Evolutionary conservation across 768 basidiomycete genomes (phyloP).

Genomic region (Phaeolepiota aurea): DNA sequence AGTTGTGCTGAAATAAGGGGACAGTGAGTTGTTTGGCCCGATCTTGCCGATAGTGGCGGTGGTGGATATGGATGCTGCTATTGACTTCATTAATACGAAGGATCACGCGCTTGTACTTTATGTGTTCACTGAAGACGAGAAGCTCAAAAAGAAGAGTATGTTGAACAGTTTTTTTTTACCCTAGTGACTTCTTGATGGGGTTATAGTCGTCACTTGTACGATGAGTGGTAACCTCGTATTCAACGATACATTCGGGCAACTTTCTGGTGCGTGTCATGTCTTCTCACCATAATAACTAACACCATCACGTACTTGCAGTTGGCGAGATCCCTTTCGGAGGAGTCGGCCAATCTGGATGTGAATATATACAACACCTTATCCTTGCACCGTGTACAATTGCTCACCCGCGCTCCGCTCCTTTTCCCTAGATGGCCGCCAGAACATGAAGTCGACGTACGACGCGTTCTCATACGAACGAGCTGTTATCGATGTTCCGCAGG

Average conservation of each 20-base stretch:
- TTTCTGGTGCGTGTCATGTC: slow-evolving; percentile 28
- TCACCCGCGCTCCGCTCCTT: too few relatives aligned
- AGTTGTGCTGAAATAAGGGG: too few relatives aligned
- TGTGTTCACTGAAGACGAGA: slow-evolving; percentile 45
- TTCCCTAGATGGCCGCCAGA: slow-evolving; percentile 43
- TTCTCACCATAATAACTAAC: not conserved
- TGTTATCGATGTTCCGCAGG: slow-evolving; percentile 41
- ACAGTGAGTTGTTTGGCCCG: slow-evolving; percentile 75
- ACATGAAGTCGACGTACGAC: slow-evolving; percentile 45
- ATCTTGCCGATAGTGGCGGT: slow-evolving; percentile 57
- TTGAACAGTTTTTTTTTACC: not conserved
- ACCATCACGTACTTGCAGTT: slow-evolving; percentile 10
- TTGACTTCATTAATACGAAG: slow-evolving; percentile 47
- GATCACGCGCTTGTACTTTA: slow-evolving; percentile 58
- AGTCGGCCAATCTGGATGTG: slow-evolving; percentile 62
- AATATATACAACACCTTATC: slow-evolving; percentile 20
- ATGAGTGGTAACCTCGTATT: slow-evolving; percentile 47
- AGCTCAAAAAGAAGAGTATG: slow-evolving; percentile 29
- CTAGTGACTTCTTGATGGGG: not conserved
- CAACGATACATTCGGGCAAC: slow-evolving; percentile 54
- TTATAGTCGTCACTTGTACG: slow-evolving; percentile 44
- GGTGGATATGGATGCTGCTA: slow-evolving; percentile 43
- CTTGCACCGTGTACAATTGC: not conserved
- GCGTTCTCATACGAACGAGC: slow-evolving; percentile 41
- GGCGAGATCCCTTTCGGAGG: slow-evolving; percentile 22